Base-by-base conservation (phyloP, 495 filamentous ascomycete species). In the Tuber umbilicatum region DNA sequence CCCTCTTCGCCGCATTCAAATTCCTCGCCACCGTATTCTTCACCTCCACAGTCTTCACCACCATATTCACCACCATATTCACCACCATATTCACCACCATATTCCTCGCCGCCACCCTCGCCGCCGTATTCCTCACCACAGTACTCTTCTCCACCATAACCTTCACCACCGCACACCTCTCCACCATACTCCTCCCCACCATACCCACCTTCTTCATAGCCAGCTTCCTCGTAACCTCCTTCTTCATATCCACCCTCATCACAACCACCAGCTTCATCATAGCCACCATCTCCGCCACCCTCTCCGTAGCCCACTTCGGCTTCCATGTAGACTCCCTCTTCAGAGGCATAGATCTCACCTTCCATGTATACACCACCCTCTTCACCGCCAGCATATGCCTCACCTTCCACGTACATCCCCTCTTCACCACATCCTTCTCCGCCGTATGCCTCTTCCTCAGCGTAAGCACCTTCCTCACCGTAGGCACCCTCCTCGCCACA, bases 1-100 rank as follows among this genome's bases (percentile, higher is more conserved):
- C 47, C 43, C 3, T 80, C 81, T 41, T 74, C 73, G 4, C 79
- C 73, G 19, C 60, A 72, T 5, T 68, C 60, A 12, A 42, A 43
- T n/a, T 73, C 50, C 7, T 71, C 70, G 4, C n/a, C 70, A 19
- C 71, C 45, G 39, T 42, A 50, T n/a, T 72, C 64, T 40, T 7
- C 39, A 17, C 42, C 42, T 16, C 19, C 23, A 6, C 27, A 14
- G 27, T 27, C 50, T 5, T 79, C 81, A 42, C 73, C 72, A 4
- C 78, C 73, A 19, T 41, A 72, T 10, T 68, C 67, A 16, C 41
- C 42, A 2, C 42, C 42, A 7, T 40, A 42, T n/a, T 74, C 67
- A 16, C 41, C 42, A 2, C 42, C 42, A 7, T 40, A 42, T n/a
- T 74, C 67, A 16, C 41, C 42, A 2, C 42, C 42, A 7, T 40